Evolutionary conservation across 495 filamentous ascomycete species (phyloP).

Genomic region (Penicillium odoratum): DNA sequence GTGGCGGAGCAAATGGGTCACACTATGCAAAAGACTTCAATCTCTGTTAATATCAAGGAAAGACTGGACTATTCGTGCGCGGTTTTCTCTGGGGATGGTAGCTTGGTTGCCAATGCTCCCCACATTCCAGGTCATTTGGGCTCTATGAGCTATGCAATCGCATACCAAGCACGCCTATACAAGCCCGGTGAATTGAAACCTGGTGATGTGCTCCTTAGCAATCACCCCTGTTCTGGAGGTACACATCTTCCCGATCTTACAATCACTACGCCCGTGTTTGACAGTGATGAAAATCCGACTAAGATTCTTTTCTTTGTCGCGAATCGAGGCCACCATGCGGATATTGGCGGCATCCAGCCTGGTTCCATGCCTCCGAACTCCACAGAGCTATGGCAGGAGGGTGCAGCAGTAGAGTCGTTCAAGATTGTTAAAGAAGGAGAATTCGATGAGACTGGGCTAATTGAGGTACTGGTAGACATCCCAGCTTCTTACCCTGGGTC

Average conservation of each 20-base stretch:
- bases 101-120: slow-evolving; percentile 74
- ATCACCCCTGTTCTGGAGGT: slow-evolving; percentile 82
- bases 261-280: slow-evolving; percentile 81
- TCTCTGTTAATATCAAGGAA: slow-evolving; percentile 92
- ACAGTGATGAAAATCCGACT: slow-evolving; percentile 46
- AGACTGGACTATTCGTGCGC: slow-evolving; percentile 89
- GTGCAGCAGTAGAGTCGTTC: slow-evolving; percentile 82
- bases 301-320: slow-evolving; percentile 92
- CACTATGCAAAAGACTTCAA: slow-evolving; percentile 85
- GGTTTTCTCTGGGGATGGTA: slow-evolving; percentile 77
- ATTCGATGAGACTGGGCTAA: slow-evolving; percentile 82
- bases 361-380: slow-evolving; percentile 94
- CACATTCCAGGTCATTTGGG: slow-evolving; percentile 5
- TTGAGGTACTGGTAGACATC: slow-evolving; percentile 69
- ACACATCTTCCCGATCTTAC: slow-evolving; percentile 87
- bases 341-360: slow-evolving; percentile 90
- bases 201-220: slow-evolving; percentile 88
- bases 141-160: slow-evolving; percentile 84
- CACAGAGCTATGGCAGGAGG: slow-evolving; percentile 85
- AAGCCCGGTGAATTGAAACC: slow-evolving; percentile 80
- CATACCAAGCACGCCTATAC: slow-evolving; percentile 72
- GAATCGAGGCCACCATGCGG: slow-evolving; percentile 72
- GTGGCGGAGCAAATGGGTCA: slow-evolving; percentile 94
- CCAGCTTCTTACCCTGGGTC: slow-evolving; percentile 82
- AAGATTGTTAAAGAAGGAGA: slow-evolving; percentile 80